Conservation (phyloP, 805 yeast species). For the Barnettozyma siamensis region DNA sequence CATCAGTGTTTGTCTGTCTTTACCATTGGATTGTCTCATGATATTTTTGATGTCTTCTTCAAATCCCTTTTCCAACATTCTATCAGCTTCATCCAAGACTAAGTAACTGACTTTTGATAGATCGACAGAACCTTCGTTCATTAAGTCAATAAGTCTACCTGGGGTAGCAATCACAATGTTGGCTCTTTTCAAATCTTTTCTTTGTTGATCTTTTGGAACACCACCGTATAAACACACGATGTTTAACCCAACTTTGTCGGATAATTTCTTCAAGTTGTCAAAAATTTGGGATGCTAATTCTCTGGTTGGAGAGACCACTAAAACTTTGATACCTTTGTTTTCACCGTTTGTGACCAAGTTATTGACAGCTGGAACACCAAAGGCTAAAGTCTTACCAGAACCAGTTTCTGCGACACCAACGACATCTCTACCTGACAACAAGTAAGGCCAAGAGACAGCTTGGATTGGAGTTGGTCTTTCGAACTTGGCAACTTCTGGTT, state of each 20-base stretch:
- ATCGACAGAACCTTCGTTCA: conserved; percentile 81
- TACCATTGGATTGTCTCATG: conserved; percentile 50
- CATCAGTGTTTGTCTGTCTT: conserved; percentile 85
- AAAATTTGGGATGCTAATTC: conserved; percentile 93
- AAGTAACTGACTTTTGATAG: conserved; percentile 65
- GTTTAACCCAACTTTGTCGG: conserved; percentile 53
- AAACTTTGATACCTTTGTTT: conserved; percentile 55
- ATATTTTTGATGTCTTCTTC: conserved; percentile 92
- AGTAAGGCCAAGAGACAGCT: conserved; percentile 90
- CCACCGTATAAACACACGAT: conserved; percentile 95
- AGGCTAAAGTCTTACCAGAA: conserved; percentile 95
- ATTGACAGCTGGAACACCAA: conserved; percentile 94
- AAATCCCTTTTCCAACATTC: conserved; percentile 98
- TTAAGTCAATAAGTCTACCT: conserved; percentile 89
- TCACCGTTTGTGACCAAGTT: conserved; percentile 39
- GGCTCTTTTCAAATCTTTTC: conserved; percentile 56
- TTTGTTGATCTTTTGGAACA: conserved; percentile 91
- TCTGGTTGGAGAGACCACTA: conserved; percentile 93
- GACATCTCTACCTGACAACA: conserved; percentile 74
- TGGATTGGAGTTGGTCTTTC: conserved; percentile 95
- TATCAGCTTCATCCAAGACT: conserved; percentile 95
- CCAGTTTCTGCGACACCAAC: conserved; percentile 99
- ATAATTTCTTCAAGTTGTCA: conserved; percentile 67
- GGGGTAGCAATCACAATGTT: conserved; percentile 95
- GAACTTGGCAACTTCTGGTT: conserved; percentile 59